Base-by-base conservation (phyloP, 139 green algal species). In the Coelastrella sp. region DNA sequence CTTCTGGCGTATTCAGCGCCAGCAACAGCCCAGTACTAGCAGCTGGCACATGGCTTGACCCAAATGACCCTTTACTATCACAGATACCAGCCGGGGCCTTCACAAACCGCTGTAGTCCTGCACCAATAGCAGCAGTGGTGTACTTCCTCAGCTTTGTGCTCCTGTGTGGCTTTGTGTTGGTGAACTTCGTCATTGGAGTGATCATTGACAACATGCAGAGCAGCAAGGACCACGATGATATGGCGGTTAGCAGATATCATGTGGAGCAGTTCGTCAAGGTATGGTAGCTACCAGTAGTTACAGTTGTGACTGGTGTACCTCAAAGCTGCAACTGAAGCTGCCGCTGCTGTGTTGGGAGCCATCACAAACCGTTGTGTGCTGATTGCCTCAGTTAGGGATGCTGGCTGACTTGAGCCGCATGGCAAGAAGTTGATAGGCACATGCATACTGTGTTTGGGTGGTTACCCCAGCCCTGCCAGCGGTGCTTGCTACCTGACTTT, bases 131-230 rank as follows among this genome's bases (percentile, higher is more conserved):
- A 5, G 90, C 94, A 17, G 82, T 96, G 56, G 22, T 96, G 56
- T 98, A 96, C 93, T 98, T 97, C 90, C 94, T 92, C 80, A 90
- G 57, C 61, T 98, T 96, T 84, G 91, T 97, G 11, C 11, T 97
- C 7, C 77, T 97, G n/a, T 95, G 92, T 88, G 89, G 89, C 57
- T 93, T 97, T 85, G 89, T 98, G 23, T 80, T 98, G 89, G 87
- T 97, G 22, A 96, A 98, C 89, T 91, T 98, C 71, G 92, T 98
- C 16, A 96, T 98, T 76, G 86, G 86, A 59, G 92, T 96, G 56
- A 96, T 97, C 91, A 90, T 97, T 64, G 95, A 96, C 68, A 96
- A 97, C 85, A 94, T 97, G 73, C 77, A 92, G 60, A 80, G 56
- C 76, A 90, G 68, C 79, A 90, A 78, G 22, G 59, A 68, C 4